Evolutionary conservation across 1,139 yeast species (phyloP), one percentile per base, ranked within the genome.

Genomic region (Debaryomyces subglobosus): DNA sequence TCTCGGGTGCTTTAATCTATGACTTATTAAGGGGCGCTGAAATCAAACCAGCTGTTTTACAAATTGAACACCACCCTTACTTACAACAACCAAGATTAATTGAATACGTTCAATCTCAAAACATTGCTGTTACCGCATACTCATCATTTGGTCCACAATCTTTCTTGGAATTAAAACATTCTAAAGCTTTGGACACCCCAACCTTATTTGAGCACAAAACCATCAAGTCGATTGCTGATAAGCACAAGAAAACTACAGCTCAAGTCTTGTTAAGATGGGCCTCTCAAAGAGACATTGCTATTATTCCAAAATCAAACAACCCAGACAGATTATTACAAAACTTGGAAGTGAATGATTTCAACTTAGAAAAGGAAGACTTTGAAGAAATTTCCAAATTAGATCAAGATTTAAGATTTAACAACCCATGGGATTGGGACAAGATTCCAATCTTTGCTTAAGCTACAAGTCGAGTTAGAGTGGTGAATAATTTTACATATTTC

Each of bases 61-160:
- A 91, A 71, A 87, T 91, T 64, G 97, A 91, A 74, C 94, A 88
- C 71, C 97, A 90, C 68, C 96, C 97, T 57, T 90, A 89, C 76
- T 78, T 90, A 67, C 89, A 87, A 57, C 97, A 90, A 72, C 80
- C 80, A 51, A 76, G 75, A 56, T 76, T 89, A 64, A 68, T 89
- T 53, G 78, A 85, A 58, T 88, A 71, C 62, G 88, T 80, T 53
- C 81, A 87, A 65, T 60, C 70, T 39, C 69, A 81, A 57, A 84
- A 80, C 43, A 81, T 90, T 61, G 86, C 84, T 50, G 77, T 90
- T 61, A 88, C 90, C 47, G 97, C 86, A 24, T 90, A 90, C 77
- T 89, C 96, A 7, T 86, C 96, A 10, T 86, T 89, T 62, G 94
- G 94, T 40, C 91, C 92, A 23, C 86, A 82, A 64, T 83, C 89